Conservation (phyloP, 805 yeast genomes). For the Wickerhamomyces bisporus region DNA sequence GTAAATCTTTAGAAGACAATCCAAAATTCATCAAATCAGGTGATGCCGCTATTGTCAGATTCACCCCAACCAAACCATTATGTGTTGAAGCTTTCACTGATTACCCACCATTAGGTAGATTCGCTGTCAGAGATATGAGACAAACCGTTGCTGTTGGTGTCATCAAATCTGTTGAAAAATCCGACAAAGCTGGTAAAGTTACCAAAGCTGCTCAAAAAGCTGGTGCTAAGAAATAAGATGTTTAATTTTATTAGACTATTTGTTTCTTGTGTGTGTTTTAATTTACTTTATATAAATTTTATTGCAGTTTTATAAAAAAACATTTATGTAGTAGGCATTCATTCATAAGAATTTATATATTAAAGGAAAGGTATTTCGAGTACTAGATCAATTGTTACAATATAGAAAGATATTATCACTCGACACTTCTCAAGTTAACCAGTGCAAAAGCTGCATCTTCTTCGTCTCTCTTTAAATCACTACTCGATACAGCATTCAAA, state of each 20-base stretch:
- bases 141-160: conserved; percentile 99
- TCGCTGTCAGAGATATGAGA: conserved; percentile 99
- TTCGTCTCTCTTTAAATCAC: conserved; percentile 25
- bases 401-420: neutral
- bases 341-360: too few relatives aligned
- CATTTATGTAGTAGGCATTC: too few relatives aligned
- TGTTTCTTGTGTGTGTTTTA: neutral
- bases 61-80: conserved; percentile 88
- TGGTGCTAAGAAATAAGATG: conserved; percentile 23
- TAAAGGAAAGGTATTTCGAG: too few relatives aligned
- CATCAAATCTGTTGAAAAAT: conserved; percentile 90
- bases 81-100: conserved; percentile 94
- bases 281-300: neutral
- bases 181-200: conserved; percentile 85
- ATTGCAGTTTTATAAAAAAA: too few relatives aligned
- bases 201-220: conserved; percentile 80
- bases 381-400: neutral
- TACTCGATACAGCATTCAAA: neutral
- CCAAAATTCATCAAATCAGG: conserved; percentile 96
- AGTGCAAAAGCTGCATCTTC: conserved; percentile 63
- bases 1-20: conserved; percentile 84
- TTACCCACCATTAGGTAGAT: conserved; percentile 98
- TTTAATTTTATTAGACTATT: conserved; percentile 2
- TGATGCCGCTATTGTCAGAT: conserved; percentile 91
- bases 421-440: conserved; percentile 44